Percentiles rank a stretch among this genome's conserved stretches.
Evolutionary conservation across 2,329 filamentous ascomycete species (phyloP).

Genomic region (Cercospora canescens): DNA sequence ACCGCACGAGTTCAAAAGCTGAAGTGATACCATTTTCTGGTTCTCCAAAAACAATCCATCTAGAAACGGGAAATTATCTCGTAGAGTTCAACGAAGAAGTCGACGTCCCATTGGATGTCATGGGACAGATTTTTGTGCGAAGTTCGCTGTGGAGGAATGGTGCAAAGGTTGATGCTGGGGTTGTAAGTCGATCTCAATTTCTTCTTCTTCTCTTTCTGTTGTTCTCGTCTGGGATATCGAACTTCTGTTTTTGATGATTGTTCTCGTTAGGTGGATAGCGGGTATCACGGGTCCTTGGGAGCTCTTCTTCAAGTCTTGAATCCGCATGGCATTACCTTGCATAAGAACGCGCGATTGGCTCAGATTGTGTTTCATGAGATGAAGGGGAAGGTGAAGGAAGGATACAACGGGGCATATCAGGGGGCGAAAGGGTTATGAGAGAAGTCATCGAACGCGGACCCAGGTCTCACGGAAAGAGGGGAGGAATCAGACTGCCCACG

Average conservation of each 20-base stretch:
- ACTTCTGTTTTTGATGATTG: background rate
- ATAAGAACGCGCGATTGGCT: slow-evolving; percentile 39
- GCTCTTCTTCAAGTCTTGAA: slow-evolving; percentile 38
- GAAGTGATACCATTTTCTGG: slow-evolving; percentile 4
- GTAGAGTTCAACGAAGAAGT: slow-evolving; percentile 46
- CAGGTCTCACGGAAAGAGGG: background rate
- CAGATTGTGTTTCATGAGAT: slow-evolving; percentile 45
- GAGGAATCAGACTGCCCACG: background rate
- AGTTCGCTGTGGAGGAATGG: slow-evolving; percentile 46
- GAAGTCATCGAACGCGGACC: no score
- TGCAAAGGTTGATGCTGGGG: slow-evolving; percentile 39
- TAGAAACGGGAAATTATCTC: slow-evolving; percentile 37
- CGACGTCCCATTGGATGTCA: slow-evolving; percentile 40
- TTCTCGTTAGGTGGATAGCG: slow-evolving; percentile 37
- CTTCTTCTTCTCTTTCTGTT: background rate
- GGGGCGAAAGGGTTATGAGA: slow-evolving; percentile 6
- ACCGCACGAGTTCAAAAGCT: slow-evolving; percentile 7
- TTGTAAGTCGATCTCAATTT: slow-evolving; percentile 17
- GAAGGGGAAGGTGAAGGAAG: slow-evolving; percentile 37
- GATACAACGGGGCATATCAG: slow-evolving; percentile 43
- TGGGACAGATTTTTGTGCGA: slow-evolving; percentile 42
- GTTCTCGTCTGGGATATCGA: background rate
- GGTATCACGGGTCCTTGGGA: slow-evolving; percentile 45
- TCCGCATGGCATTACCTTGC: slow-evolving; percentile 36
- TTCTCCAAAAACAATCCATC: background rate